phyloP scores from a whole-genome alignment of 805 yeast species.

The Cyberlindnera maclurae region DNA sequence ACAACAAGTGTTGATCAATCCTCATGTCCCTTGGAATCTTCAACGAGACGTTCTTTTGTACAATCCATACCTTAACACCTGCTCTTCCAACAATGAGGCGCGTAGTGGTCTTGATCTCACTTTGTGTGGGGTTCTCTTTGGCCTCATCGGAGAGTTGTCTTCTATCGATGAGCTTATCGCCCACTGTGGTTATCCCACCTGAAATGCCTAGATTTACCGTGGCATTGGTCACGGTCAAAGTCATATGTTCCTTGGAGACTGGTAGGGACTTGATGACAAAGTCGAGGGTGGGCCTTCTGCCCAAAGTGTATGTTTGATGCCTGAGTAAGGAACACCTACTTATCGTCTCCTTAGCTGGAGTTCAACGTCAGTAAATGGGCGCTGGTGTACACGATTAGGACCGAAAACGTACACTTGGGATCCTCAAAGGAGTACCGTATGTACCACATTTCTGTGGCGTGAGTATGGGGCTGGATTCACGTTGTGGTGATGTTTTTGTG shows the following conservation, averaged over 20 bases:
- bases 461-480: too few relatives aligned
- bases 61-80: neutral
- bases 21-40: neutral
- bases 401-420: neutral
- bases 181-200: constrained; percentile 1
- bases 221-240: neutral
- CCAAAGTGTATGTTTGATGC: neutral
- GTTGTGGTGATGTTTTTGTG: too few relatives aligned
- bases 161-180: constrained; percentile 1
- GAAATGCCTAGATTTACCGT: neutral
- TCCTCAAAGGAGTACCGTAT: neutral
- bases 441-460: constrained; percentile 3
- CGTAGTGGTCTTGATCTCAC: neutral
- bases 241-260: constrained; percentile 4
- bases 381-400: neutral
- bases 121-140: neutral
- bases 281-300: neutral
- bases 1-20: neutral
- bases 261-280: neutral
- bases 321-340: neutral
- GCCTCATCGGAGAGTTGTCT: neutral
- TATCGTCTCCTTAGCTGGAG: neutral
- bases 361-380: neutral
- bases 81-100: neutral
- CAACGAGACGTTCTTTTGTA: neutral